phyloP scores from a whole-genome alignment of 2,329 filamentous ascomycete species.

The Cytospora chrysosperma region DNA sequence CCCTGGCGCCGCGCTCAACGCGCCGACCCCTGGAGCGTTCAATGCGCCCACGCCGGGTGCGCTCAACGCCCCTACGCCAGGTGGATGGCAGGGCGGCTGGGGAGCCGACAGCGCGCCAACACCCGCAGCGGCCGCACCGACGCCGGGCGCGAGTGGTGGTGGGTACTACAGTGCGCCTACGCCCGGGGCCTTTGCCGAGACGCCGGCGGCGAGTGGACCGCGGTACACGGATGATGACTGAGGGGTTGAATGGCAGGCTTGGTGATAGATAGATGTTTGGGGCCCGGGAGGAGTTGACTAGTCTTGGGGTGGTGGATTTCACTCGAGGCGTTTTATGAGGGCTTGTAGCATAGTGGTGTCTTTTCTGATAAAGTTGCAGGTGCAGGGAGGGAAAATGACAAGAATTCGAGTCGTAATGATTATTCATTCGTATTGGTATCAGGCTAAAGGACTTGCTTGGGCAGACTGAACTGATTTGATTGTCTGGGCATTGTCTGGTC shows the following conservation, averaged over 20 bases:
- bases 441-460: not conserved
- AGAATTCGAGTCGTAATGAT: not conserved
- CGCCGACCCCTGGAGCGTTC: slow-evolving; percentile 70
- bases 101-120: slow-evolving; percentile 65
- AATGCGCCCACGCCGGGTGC: slow-evolving; percentile 63
- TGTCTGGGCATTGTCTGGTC: too few species aligned
- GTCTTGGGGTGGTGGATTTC: not conserved
- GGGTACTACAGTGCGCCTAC: slow-evolving; percentile 61
- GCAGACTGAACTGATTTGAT: not conserved
- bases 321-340: not conserved
- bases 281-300: too few species aligned
- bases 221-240: slow-evolving; percentile 54
- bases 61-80: slow-evolving; percentile 67
- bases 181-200: slow-evolving; percentile 63
- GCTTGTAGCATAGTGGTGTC: not conserved
- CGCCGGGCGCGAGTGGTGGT: slow-evolving; percentile 62
- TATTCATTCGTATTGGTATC: not conserved
- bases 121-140: slow-evolving; percentile 64
- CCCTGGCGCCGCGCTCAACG: slow-evolving; percentile 57
- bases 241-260: not conserved
- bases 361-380: not conserved
- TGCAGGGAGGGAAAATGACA: not conserved
- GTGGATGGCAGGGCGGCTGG: slow-evolving; percentile 61
- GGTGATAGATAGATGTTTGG: not conserved
- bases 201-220: slow-evolving; percentile 59